Conservation (phyloP, 2,329 filamentous ascomycete genomes). For the Diaporthe nobilis region DNA sequence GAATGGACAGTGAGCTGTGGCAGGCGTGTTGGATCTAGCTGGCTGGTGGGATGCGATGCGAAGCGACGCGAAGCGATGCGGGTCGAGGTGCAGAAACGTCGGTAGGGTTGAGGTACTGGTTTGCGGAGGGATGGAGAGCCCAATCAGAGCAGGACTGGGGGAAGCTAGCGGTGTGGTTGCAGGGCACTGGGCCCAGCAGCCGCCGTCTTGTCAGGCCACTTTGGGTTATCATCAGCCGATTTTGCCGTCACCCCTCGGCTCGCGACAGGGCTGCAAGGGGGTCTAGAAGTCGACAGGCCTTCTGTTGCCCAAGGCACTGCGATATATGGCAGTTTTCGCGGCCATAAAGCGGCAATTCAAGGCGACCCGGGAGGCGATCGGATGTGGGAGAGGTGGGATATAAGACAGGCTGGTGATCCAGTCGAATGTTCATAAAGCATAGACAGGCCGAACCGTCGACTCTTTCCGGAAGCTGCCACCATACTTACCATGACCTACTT, state of each 20-base stretch:
- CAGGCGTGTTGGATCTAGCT: background rate
- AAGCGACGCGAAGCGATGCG: background rate
- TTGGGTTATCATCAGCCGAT: constrained; percentile 38
- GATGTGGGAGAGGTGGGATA: constrained; percentile 5
- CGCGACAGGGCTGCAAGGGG: constrained; percentile 18
- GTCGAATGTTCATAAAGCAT: background rate
- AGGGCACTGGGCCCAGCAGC: constrained; percentile 25
- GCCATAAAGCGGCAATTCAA: constrained; percentile 10
- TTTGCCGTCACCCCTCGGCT: constrained; percentile 36
- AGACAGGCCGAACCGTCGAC: background rate
- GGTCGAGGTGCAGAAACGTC: background rate
- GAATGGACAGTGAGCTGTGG: constrained; percentile 4
- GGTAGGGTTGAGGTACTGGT: background rate
- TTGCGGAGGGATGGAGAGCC: constrained; percentile 18
- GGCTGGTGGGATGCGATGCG: background rate
- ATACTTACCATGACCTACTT: background rate
- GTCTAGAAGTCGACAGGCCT: constrained; percentile 5
- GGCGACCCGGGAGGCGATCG: background rate
- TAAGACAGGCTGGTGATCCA: constrained; percentile 23
- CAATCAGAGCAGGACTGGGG: constrained; percentile 29
- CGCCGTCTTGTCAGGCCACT: constrained; percentile 37
- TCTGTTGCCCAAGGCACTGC: constrained; percentile 18
- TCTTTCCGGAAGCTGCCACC: background rate
- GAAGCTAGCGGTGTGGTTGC: constrained; percentile 18
- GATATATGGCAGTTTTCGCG: background rate